Evolutionary conservation across 148 eudicot species (phyloP), one percentile per base, ranked within the genome.

Genomic region (Camellia lanceoleosa): DNA sequence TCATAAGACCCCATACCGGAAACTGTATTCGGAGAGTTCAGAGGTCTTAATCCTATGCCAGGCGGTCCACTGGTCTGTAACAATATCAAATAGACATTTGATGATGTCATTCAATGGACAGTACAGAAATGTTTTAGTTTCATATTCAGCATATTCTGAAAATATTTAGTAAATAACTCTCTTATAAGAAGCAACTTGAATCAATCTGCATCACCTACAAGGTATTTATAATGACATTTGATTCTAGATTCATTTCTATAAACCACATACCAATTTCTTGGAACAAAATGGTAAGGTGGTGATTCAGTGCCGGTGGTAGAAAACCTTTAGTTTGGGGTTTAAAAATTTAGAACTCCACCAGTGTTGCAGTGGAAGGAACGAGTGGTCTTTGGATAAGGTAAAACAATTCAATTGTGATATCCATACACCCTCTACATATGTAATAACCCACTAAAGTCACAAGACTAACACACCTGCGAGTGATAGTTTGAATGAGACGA

Each of bases 1-100:
- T 92, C 95, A 58, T 90, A 90, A 10, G 89, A 84, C 18, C 83
- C 86, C 80, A 85, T 81, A 61, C 89, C 84, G n/a, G 95, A 87
- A 65, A 83, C 64, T n/a, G 64, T 49, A 79, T 78, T 87, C 30
- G 86, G 71, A 49, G 88, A 87, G 86, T 87, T 92, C 74, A 83
- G 64, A 76, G 82, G 20, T 74, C 90, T 83, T 75, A 81, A 70
- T 82, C 89, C 88, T 72, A 83, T 78, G 77, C 86, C 88, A 73
- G n/a, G 83, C 15, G 55, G 15, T 20, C 43, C 76, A 52, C 80
- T 71, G 67, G 66, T 72, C 84, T 82, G 73, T 3, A 77, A 63
- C 23, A 75, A 71, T 47, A 52, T 30, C 64, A 55, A 75, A 60
- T 0, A 8, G 11, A 52, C 51, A 38, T 42, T 63, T 46, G 41